Evolutionary conservation across 495 filamentous ascomycete genomes (phyloP).

Genomic region (Trichoderma asperelloides): DNA sequence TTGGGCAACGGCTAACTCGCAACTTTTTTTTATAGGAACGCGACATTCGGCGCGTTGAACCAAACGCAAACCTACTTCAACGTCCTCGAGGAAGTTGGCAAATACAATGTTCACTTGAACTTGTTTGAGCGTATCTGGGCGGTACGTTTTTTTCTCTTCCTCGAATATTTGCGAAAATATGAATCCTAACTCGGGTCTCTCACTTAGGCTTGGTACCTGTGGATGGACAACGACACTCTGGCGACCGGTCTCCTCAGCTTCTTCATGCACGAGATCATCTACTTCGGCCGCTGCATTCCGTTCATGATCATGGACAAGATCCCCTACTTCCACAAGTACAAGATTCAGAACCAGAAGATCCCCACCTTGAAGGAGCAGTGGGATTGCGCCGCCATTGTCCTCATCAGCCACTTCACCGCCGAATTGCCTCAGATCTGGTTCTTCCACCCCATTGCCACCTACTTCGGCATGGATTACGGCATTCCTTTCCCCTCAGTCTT

Average conservation of each 20-base stretch:
- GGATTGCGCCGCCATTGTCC: constrained; percentile 84
- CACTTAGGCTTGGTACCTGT: constrained; percentile 70
- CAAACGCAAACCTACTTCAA: constrained; percentile 60
- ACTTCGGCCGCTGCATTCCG: constrained; percentile 85
- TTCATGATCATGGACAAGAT: constrained; percentile 91
- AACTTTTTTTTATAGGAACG: constrained; percentile 30
- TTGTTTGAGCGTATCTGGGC: constrained; percentile 79
- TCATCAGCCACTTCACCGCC: constrained; percentile 91
- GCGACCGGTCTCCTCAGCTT: constrained; percentile 97
- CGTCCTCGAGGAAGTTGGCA: constrained; percentile 78
- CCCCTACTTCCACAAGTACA: constrained; percentile 81
- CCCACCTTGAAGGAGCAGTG: constrained; percentile 87
- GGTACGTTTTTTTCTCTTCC: constrained; percentile 42
- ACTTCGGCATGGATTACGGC: constrained; percentile 76
- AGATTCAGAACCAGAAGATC: constrained; percentile 86
- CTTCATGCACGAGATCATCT: constrained; percentile 85
- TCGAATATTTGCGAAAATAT: neutral
- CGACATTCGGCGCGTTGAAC: constrained; percentile 42
- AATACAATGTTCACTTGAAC: constrained; percentile 82
- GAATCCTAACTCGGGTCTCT: constrained; percentile 5
- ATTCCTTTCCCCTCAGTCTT: constrained; percentile 80
- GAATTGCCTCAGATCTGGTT: constrained; percentile 98
- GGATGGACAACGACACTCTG: constrained; percentile 94
- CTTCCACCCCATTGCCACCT: constrained; percentile 96
- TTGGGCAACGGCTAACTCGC: constrained; percentile 16